A percentile compares a stretch with the other conserved stretches of the same genome.
These are phyloP conservation scores for Zoysia matrella DNA, from an alignment of 202 grass and related monocot genomes.

Conservation along the genomic window DNA sequence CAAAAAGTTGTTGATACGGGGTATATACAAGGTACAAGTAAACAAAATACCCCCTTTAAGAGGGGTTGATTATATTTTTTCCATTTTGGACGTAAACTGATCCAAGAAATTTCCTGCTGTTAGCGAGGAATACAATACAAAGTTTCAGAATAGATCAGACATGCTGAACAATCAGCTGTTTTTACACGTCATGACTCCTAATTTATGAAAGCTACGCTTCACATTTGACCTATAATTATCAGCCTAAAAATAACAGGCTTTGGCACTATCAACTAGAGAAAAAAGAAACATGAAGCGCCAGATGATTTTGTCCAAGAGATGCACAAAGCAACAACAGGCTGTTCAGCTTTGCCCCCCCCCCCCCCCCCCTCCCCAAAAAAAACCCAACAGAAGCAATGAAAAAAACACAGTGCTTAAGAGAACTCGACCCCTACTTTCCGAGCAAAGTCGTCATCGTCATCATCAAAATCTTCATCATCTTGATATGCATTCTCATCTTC, in stretches of 20 bases:
- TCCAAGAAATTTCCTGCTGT: constrained; percentile 45
- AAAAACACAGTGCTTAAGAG: constrained; percentile 39
- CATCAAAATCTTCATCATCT: constrained; percentile 1
- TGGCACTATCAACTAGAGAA: constrained; percentile 39
- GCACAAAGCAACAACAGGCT: constrained; percentile 32
- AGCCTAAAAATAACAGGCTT: constrained; percentile 54
- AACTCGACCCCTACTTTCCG: constrained; percentile 70
- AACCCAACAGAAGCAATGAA: constrained; percentile 38
- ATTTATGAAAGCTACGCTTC: constrained; percentile 43
- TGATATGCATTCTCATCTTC: constrained; percentile 68
- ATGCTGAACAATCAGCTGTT: constrained; percentile 50
- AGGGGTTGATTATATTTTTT: constrained; percentile 37
- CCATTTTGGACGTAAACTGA: constrained; percentile 36
- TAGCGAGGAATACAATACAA: constrained; percentile 53
- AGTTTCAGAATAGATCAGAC: constrained; percentile 48
- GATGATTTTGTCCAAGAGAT: constrained; percentile 47
- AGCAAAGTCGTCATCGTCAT: constrained; percentile 80
- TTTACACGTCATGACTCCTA: constrained; percentile 48
- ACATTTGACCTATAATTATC: constrained; percentile 54
- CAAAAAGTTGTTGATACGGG: neutral
- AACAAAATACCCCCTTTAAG: constrained; percentile 26
- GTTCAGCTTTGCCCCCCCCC: constrained; percentile 31
- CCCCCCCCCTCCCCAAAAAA: too few relatives aligned
- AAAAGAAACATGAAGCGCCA: constrained; percentile 44
- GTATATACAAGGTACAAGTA: neutral